A percentile compares a stretch with the other conserved stretches of the same genome.
These are phyloP conservation scores for Colletotrichum sp. DNA, from an alignment of 2,329 filamentous ascomycete species.

Conservation along the genomic window DNA sequence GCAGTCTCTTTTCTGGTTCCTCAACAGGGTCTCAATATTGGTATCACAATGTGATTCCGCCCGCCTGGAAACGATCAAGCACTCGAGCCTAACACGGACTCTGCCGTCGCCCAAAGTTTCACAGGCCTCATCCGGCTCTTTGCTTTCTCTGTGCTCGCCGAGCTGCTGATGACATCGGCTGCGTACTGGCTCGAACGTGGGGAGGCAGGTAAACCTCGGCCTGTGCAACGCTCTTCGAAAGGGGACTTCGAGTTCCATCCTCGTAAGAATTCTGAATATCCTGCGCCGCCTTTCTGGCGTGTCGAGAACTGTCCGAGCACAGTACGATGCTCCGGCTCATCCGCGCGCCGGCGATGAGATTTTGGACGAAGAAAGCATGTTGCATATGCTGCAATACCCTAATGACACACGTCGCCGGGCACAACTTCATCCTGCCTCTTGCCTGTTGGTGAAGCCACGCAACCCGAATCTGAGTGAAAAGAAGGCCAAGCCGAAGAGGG, in stretches of 20 bases:
- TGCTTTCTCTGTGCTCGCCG: not conserved
- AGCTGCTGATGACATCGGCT: not conserved
- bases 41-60: not conserved
- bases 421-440: not conserved
- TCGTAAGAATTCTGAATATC: not conserved
- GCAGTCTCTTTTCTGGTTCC: not conserved
- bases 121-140: not conserved
- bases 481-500: constrained; percentile 27
- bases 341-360: not conserved
- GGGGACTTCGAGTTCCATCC: not conserved
- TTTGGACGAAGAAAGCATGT: not conserved
- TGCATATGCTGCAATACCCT: not conserved
- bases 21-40: not conserved
- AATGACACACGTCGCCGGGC: not conserved
- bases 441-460: constrained; percentile 20
- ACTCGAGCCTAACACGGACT: constrained; percentile 1
- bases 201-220: not conserved
- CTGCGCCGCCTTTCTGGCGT: not conserved
- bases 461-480: constrained; percentile 27
- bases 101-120: not conserved
- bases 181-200: not conserved
- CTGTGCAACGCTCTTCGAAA: not conserved
- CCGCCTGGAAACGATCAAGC: not conserved
- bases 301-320: not conserved
- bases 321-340: not conserved